Base-by-base conservation (phyloP, 352 stramenopile genomes). In the Blastocystis sp. region DNA sequence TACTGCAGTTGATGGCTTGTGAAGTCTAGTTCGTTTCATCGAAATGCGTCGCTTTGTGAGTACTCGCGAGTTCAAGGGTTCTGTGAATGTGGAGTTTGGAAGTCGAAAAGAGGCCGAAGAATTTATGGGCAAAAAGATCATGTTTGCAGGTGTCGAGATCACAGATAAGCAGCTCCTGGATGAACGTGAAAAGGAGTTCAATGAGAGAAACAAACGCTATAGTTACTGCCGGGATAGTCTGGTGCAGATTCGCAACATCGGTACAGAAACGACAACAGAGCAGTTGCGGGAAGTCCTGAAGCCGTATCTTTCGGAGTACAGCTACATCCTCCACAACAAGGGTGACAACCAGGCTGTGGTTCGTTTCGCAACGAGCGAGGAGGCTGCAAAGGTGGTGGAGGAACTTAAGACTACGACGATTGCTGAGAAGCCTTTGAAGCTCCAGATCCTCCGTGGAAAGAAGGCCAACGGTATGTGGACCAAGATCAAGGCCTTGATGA, bases 131-230 rank as follows among this genome's bases (percentile, higher is more conserved):
- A 87, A 87, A 50, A 87, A 54, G 47, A 87, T 87, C 43, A 41
- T 77, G 76, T 87, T 87, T 45, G 76, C 76, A 26, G 76, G 76
- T 5, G 43, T 59, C n/a, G 76, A 87, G 63, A 87, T 87, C n/a
- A 87, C 76, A 20, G 76, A 87, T 3, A 87, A 87, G 41, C 41
- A 73, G 43, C 15, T 87, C 9, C 63, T 87, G 53, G 5, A 5
- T 4, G 70, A 80, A 3, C 70, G 70, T 41, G 70, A 80, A 41
- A 80, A 80, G 45, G 50, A 64, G 18, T 43, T 80, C 23, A 53
- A 61, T 7, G 70, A 80, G 70, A 15, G 55, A 7, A 80, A 80
- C 37, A 80, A 80, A 26, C 70, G 70, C n/a, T 63, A 39, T 9
- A 80, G 34, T 26, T 80, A 63, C 43, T 50, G 45, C 39, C 39